Percentiles rank a stretch among this genome's conserved stretches.
phyloP scores from a whole-genome alignment of 2,329 filamentous ascomycete species.

The Tolypocladium inflatum region DNA sequence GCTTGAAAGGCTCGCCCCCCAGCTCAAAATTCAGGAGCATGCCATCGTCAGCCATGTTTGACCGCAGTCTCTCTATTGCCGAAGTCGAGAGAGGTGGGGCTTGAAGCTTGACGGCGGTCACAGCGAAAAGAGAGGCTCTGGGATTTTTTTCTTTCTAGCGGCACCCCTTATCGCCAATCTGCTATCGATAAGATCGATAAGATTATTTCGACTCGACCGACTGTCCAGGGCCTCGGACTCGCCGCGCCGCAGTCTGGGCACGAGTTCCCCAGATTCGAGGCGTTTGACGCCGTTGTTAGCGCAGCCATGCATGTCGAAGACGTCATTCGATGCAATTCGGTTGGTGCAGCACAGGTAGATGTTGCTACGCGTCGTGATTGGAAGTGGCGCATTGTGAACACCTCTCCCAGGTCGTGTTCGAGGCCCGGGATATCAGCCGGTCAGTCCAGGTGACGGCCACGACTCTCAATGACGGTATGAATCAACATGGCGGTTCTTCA shows the following conservation, averaged over 20 bases:
- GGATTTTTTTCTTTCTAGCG: constrained; percentile 9
- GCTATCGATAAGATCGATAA: constrained; percentile 14
- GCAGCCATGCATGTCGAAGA: not conserved
- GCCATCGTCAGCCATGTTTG: constrained; percentile 80
- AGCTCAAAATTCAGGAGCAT: constrained; percentile 90
- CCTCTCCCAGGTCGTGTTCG: not conserved
- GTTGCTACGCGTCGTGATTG: not conserved
- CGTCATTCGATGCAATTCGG: not conserved
- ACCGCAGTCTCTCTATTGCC: not conserved
- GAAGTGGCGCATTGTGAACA: not conserved
- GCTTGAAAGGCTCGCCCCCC: constrained; percentile 53
- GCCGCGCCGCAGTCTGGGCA: not conserved
- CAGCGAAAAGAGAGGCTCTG: constrained; percentile 4
- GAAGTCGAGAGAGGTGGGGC: constrained; percentile 4
- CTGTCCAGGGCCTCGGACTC: not conserved
- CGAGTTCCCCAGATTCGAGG: not conserved
- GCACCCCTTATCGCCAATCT: not conserved
- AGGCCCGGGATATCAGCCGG: not conserved
- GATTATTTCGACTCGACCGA: too few relatives aligned
- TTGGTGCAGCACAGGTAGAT: not conserved
- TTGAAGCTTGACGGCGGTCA: not conserved
- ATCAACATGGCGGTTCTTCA: not conserved
- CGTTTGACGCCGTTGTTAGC: not conserved
- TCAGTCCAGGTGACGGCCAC: not conserved
- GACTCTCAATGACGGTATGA: too few relatives aligned